These are phyloP conservation scores for Beta lomatogona DNA, from an alignment of 179 eudicot species.

Conservation along the genomic window DNA sequence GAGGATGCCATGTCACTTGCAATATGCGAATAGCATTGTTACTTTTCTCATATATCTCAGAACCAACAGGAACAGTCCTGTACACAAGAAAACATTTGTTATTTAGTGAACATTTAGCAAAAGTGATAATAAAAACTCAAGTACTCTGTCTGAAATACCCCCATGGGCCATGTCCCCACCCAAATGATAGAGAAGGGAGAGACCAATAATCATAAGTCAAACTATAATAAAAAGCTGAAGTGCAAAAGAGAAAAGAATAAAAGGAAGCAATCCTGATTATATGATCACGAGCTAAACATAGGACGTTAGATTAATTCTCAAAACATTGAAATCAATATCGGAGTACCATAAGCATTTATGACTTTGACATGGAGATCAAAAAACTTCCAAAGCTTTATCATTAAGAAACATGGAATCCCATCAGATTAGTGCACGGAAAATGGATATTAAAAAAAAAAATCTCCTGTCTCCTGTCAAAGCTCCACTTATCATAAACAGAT, in stretches of 20 bases:
- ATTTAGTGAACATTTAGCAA: background rate
- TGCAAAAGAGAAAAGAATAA: too few species aligned
- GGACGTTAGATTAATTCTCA: too few species aligned
- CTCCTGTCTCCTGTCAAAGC: background rate
- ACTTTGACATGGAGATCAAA: too few species aligned
- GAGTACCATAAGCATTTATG: too few species aligned
- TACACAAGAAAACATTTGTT: background rate
- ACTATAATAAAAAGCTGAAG: too few species aligned
- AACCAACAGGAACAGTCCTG: slow-evolving; percentile 80
- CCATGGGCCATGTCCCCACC: background rate
- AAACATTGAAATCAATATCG: too few species aligned
- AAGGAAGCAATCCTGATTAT: background rate
- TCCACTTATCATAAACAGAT: background rate
- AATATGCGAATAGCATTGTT: slow-evolving; percentile 55
- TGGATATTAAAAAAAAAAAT: too few species aligned
- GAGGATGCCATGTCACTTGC: slow-evolving; percentile 87
- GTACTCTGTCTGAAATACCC: background rate
- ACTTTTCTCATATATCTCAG: slow-evolving; percentile 54
- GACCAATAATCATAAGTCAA: too few species aligned
- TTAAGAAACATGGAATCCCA: too few species aligned
- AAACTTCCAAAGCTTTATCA: background rate
- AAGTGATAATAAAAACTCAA: background rate
- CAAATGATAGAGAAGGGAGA: background rate
- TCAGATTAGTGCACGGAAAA: too few species aligned
- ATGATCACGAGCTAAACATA: too few species aligned